Conservation (phyloP, 2,329 filamentous ascomycete genomes). For the Lachnellula subtilissima region DNA sequence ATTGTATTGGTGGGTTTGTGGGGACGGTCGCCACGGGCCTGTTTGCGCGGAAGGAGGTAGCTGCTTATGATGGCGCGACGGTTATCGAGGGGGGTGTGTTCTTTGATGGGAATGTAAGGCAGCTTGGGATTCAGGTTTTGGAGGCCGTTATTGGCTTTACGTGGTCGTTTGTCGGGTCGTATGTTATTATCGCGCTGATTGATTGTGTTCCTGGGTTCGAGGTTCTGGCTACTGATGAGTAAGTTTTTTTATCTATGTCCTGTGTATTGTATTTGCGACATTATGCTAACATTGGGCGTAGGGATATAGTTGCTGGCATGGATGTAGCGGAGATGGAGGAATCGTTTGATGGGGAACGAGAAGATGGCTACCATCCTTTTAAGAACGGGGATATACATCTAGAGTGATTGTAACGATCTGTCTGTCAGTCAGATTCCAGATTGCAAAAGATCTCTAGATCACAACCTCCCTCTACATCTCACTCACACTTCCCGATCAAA, state of each 20-base stretch:
- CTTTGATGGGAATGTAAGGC: constrained; percentile 47
- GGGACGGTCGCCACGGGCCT: constrained; percentile 47
- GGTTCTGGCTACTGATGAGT: constrained; percentile 49
- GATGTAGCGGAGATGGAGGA: constrained; percentile 49
- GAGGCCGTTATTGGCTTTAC: constrained; percentile 47
- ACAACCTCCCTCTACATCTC: too few relatives aligned
- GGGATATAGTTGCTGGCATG: constrained; percentile 43
- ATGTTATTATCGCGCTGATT: constrained; percentile 44
- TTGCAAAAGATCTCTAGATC: too few relatives aligned
- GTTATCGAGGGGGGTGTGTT: constrained; percentile 47
- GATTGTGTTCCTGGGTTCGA: constrained; percentile 49
- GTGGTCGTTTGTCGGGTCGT: constrained; percentile 47
- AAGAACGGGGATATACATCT: constrained; percentile 4
- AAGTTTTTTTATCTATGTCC: constrained; percentile 26
- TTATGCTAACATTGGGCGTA: constrained; percentile 12
- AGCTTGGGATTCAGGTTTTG: constrained; percentile 46
- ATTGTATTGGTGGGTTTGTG: constrained; percentile 47
- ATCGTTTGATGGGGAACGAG: constrained; percentile 28
- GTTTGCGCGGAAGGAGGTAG: constrained; percentile 47
- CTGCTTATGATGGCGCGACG: constrained; percentile 44
- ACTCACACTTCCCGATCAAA: too few relatives aligned
- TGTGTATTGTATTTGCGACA: background rate
- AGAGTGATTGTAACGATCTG: background rate
- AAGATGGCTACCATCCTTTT: constrained; percentile 15
- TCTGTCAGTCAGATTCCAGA: too few relatives aligned